A percentile compares a stretch with the other conserved stretches of the same genome.
Conservation (phyloP, 1,284 basidiomycete species). For the Trametes polyzona region DNA sequence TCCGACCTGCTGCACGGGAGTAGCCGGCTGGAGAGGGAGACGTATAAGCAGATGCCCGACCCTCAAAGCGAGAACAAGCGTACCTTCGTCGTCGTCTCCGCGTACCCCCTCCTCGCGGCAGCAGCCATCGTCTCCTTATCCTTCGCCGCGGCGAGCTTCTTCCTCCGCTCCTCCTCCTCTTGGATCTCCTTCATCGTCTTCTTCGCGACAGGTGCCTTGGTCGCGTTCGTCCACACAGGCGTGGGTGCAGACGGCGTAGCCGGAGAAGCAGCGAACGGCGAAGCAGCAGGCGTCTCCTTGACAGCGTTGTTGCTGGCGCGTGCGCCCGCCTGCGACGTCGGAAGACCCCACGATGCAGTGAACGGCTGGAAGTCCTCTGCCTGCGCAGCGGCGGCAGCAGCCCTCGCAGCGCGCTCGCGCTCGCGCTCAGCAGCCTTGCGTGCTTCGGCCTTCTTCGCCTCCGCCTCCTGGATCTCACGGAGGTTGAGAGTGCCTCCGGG, state of each 20-base stretch:
- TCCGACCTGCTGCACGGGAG: slow-evolving; percentile 40
- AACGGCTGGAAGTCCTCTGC: slow-evolving; percentile 64
- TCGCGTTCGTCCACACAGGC: slow-evolving; percentile 70
- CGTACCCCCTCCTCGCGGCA: slow-evolving; percentile 73
- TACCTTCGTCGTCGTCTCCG: slow-evolving; percentile 81
- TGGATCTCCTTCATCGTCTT: slow-evolving; percentile 99
- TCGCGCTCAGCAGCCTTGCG: slow-evolving; percentile 73
- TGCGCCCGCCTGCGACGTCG: slow-evolving; percentile 69
- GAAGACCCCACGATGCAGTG: slow-evolving; percentile 78
- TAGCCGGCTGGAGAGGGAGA: slow-evolving; percentile 10
- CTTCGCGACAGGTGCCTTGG: slow-evolving; percentile 63
- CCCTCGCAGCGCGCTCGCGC: slow-evolving; percentile 60
- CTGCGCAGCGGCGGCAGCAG: slow-evolving; percentile 43
- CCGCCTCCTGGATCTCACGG: slow-evolving; percentile 95
- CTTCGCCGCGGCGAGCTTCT: slow-evolving; percentile 73
- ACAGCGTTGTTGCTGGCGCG: slow-evolving; percentile 43
- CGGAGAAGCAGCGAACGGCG: slow-evolving; percentile 38
- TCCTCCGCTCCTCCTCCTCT: slow-evolving; percentile 92
- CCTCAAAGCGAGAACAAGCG: background rate
- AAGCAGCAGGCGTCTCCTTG: slow-evolving; percentile 48
- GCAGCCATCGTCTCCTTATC: slow-evolving; percentile 58
- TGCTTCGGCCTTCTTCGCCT: slow-evolving; percentile 80
- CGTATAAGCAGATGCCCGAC: background rate
- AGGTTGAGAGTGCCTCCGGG: slow-evolving; percentile 65
- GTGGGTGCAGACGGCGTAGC: slow-evolving; percentile 38